These are phyloP conservation scores for Oryza longistaminata DNA, from an alignment of 176 grass and related monocot species.

Conservation along the genomic window DNA sequence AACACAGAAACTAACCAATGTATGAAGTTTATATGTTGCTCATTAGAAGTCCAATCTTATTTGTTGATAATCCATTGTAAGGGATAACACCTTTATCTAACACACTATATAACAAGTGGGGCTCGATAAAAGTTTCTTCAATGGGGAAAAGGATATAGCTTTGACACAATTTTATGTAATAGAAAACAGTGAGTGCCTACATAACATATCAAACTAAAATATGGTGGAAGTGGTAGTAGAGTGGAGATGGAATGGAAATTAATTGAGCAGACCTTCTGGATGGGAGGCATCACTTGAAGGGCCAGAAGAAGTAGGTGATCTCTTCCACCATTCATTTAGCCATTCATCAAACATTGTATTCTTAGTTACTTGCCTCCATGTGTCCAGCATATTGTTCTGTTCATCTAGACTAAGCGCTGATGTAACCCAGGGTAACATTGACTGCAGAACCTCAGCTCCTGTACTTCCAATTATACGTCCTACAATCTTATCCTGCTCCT, in stretches of 20 bases:
- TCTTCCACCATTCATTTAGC: slow-evolving; percentile 88
- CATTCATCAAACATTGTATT: slow-evolving; percentile 98
- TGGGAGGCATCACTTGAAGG: slow-evolving; percentile 19
- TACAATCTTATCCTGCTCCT: slow-evolving; percentile 92
- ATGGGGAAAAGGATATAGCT: background rate
- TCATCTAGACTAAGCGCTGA: slow-evolving; percentile 78
- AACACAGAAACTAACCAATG: slow-evolving; percentile 5
- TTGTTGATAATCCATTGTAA: background rate
- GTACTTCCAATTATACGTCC: slow-evolving; percentile 92
- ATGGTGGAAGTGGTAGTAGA: slow-evolving; percentile 17
- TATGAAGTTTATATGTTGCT: background rate
- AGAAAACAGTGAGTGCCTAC: background rate
- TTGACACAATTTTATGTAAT: slow-evolving; percentile 2
- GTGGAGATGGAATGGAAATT: background rate
- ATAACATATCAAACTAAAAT: background rate
- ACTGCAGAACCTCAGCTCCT: slow-evolving; percentile 91
- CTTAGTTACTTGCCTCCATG: slow-evolving; percentile 75
- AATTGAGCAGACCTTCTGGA: slow-evolving; percentile 54
- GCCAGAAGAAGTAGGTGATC: slow-evolving; percentile 32
- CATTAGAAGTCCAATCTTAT: background rate
- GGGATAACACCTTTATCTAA: background rate
- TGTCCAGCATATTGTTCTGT: slow-evolving; percentile 76
- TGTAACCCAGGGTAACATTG: slow-evolving; percentile 96
- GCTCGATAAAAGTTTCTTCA: background rate
- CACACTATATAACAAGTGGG: background rate